Evolutionary conservation across 2,329 filamentous ascomycete species (phyloP).

Genomic region (Fusarium kyushuense): DNA sequence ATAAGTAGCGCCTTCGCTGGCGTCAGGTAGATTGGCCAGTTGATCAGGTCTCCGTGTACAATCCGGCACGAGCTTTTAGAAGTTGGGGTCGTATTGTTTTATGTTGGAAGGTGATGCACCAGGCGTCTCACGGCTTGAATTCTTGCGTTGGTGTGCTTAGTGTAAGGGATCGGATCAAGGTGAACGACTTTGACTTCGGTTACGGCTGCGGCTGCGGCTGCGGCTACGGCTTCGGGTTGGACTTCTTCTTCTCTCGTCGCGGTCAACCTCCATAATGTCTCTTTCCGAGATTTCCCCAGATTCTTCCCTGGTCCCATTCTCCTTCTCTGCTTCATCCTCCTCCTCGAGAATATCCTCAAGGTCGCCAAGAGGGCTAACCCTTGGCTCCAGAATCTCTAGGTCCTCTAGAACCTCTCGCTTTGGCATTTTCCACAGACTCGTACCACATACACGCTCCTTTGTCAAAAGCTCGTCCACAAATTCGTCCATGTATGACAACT

Average conservation of each 20-base stretch:
- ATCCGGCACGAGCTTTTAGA: not conserved
- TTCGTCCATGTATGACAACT: slow-evolving; percentile 85
- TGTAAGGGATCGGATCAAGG: slow-evolving; percentile 40
- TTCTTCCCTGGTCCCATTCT: slow-evolving; percentile 53
- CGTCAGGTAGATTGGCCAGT: not conserved
- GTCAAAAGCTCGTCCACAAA: slow-evolving; percentile 93
- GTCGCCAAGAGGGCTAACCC: slow-evolving; percentile 85
- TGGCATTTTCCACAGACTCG: slow-evolving; percentile 92
- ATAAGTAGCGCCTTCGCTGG: not conserved
- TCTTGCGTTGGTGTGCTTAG: slow-evolving; percentile 1
- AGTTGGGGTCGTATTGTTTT: no score
- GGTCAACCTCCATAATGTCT: slow-evolving; percentile 57
- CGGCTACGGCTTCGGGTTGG: slow-evolving; percentile 39
- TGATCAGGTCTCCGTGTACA: not conserved
- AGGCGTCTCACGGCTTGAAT: not conserved
- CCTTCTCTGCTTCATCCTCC: slow-evolving; percentile 61
- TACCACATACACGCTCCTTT: slow-evolving; percentile 91
- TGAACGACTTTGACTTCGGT: slow-evolving; percentile 45
- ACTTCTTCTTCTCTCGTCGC: slow-evolving; percentile 45
- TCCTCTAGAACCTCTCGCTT: slow-evolving; percentile 87
- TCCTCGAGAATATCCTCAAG: slow-evolving; percentile 78
- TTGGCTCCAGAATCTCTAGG: slow-evolving; percentile 85
- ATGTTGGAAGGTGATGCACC: not conserved
- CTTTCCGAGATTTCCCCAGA: slow-evolving; percentile 56
- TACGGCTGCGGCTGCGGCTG: slow-evolving; percentile 26